Conservation (phyloP, 2,329 filamentous ascomycete genomes). For the Decorospora gaudefroyi region DNA sequence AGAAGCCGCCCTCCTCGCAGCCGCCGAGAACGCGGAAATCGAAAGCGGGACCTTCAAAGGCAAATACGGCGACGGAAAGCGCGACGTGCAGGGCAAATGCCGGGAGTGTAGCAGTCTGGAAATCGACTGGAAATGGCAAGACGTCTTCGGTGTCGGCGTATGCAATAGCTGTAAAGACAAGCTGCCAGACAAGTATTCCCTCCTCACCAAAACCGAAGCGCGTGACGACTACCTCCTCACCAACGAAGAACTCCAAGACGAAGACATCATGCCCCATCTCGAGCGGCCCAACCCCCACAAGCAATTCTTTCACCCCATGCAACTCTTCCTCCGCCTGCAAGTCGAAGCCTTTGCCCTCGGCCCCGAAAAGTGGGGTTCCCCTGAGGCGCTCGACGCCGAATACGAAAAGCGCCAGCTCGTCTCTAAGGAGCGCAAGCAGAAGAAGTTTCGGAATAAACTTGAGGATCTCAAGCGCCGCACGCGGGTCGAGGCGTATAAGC, state of each 20-base stretch:
- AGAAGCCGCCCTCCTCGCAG: constrained; percentile 32
- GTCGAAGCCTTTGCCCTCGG: constrained; percentile 91
- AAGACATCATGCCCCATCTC: constrained; percentile 82
- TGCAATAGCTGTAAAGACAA: constrained; percentile 89
- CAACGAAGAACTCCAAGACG: constrained; percentile 90
- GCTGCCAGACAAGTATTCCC: constrained; percentile 86
- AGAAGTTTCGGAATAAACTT: constrained; percentile 88
- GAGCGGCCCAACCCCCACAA: constrained; percentile 94
- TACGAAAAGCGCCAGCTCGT: constrained; percentile 78
- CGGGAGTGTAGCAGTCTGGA: constrained; percentile 81
- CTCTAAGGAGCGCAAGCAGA: constrained; percentile 84
- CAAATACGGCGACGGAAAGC: constrained; percentile 42
- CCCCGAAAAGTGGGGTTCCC: constrained; percentile 82
- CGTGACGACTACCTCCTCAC: constrained; percentile 94
- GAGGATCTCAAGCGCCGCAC: constrained; percentile 92
- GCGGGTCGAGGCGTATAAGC: constrained; percentile 82
- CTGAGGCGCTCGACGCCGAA: constrained; percentile 84
- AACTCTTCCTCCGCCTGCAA: constrained; percentile 90
- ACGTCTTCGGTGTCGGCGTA: constrained; percentile 74
- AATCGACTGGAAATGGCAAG: constrained; percentile 95
- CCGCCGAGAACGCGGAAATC: constrained; percentile 51
- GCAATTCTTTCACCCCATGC: constrained; percentile 97
- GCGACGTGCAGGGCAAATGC: constrained; percentile 68
- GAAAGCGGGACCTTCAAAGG: constrained; percentile 40
- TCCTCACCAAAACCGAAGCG: constrained; percentile 96